Base-by-base conservation (phyloP, 1,284 basidiomycete species). In the Bondarzewia mesenterica region DNA sequence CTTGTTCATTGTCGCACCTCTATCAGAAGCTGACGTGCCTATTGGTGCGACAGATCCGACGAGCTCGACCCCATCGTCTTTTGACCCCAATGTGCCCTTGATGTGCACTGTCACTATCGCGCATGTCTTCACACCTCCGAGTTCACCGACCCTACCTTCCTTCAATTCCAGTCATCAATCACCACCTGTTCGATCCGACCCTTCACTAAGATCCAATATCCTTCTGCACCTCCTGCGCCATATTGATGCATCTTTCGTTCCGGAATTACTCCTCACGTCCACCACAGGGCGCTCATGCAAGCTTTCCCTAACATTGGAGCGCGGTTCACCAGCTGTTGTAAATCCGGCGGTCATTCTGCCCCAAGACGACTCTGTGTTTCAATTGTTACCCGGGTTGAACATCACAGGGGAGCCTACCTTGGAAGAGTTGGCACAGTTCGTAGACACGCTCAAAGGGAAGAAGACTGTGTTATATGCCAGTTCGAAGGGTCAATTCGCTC, bases 401-500 rank as follows among this genome's bases (percentile, higher is more conserved):
- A 68, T 78, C 29, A 68, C 81, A 1, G 67, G 72, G 35, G 89
- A 93, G 52, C 89, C 92, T 1, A 84, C 82, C 2, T 61, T 93
- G 23, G 77, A 80, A 40, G 87, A 94, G 52, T 70, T 97, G 35
- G 69, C 75, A 0, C 69, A 75, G 15, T 97, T 96, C 66, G 80
- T 84, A 3, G 89, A 93, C 49, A 81, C 77, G 3, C 66, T 97
- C 40, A 80, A 83, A 53, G 89, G 90, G 5, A 89, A 85, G 63
- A 86, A 80, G 57, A 90, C 86, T 0, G 80, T 78, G 0, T 68
- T 97, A 15, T 87, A 93, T 58, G 90, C 93, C 5, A 85, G 80
- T 57, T 75, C 88, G 12, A 80, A 79, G 50, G 89, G 89, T 39
- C 79, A 84, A 0, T 97, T 96, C 59, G 92, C 92, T 0, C 85